Base-by-base conservation (phyloP, 768 basidiomycete genomes). In the Pulveroboletus sp. region DNA sequence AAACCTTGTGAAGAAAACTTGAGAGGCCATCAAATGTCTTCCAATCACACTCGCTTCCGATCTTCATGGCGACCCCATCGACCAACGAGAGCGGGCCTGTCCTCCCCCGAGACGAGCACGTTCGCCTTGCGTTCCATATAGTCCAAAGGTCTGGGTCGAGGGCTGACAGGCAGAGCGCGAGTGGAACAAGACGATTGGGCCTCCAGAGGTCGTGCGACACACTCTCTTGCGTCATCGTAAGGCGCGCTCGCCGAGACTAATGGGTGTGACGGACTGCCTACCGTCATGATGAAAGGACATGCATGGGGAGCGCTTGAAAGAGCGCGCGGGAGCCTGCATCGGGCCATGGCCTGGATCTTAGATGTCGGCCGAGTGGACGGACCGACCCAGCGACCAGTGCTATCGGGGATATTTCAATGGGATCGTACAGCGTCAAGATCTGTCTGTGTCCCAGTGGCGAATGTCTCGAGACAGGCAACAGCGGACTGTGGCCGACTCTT, bases 51-150 rank as follows among this genome's bases (percentile, higher is more conserved):
- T 81, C 82, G 51, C 70, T 60, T 2, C 86, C 87, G 50, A 92
- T 76, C 56, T 74, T 71, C 4, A 69, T 54, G 8, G 86, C 81
- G 4, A 76, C 72, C 44, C 82, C 78, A 57, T 93, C 88, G 6
- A 61, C 63, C 31, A 91, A 64, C 7, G 92, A 70, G 8, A 85
- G 86, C 2, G 85, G 79, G 57, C 77, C 75, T 10, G 80, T 75
- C 8, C 82, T 86, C 32, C 83, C 89, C 12, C 92, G 79, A 8
- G 91, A 89, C 8, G 86, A 91, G 66, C 88, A 93, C 1, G 90
- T 21, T 21, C 21, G 21, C 21, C 21, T 21, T 21, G 2, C 2
- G 21, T 21, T 89, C 64, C 89, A 87, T 72, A 69, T 79, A 91
- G 10, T 71, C 69, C 37, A 82, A 47, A 43, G 90, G 77, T 43